Conservation (phyloP, 2,329 filamentous ascomycete species). For the Penicillium sp. region DNA sequence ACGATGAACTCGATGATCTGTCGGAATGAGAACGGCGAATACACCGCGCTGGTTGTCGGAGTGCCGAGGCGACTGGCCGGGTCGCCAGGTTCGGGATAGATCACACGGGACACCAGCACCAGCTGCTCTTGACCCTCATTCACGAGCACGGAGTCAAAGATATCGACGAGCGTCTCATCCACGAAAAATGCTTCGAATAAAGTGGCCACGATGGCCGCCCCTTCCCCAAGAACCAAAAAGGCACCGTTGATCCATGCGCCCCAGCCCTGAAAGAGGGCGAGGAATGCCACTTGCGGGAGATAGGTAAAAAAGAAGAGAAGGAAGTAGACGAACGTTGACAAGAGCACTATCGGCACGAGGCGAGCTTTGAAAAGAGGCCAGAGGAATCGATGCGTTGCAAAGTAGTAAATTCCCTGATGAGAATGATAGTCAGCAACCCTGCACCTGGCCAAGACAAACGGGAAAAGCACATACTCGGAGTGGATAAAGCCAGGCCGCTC, state of each 20-base stretch:
- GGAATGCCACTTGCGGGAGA: slow-evolving; percentile 79
- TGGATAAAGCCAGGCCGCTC: slow-evolving; percentile 45
- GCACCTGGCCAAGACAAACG: neutral
- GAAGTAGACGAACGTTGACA: slow-evolving; percentile 77
- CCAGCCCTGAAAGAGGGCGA: slow-evolving; percentile 79
- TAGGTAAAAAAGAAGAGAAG: slow-evolving; percentile 85
- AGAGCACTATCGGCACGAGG: slow-evolving; percentile 71
- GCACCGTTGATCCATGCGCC: slow-evolving; percentile 87
- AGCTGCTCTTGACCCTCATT: slow-evolving; percentile 65
- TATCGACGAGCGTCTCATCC: slow-evolving; percentile 69
- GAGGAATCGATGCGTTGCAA: slow-evolving; percentile 67
- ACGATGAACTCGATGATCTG: slow-evolving; percentile 81
- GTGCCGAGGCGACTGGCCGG: slow-evolving; percentile 77
- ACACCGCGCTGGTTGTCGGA: slow-evolving; percentile 68
- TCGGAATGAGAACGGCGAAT: slow-evolving; percentile 82
- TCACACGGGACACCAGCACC: slow-evolving; percentile 59
- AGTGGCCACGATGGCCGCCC: slow-evolving; percentile 55
- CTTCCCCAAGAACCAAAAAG: slow-evolving; percentile 70
- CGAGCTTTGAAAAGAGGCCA: slow-evolving; percentile 74
- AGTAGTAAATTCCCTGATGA: slow-evolving; percentile 70
- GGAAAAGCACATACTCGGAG: slow-evolving; percentile 35
- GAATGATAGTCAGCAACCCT: slow-evolving; percentile 3
- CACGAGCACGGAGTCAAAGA: slow-evolving; percentile 81
- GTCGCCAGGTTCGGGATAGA: slow-evolving; percentile 62
- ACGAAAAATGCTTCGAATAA: slow-evolving; percentile 78